Percentiles rank a stretch among this genome's conserved stretches.
phyloP scores from a whole-genome alignment of 2,329 filamentous ascomycete genomes.

The Fusarium piperis region DNA sequence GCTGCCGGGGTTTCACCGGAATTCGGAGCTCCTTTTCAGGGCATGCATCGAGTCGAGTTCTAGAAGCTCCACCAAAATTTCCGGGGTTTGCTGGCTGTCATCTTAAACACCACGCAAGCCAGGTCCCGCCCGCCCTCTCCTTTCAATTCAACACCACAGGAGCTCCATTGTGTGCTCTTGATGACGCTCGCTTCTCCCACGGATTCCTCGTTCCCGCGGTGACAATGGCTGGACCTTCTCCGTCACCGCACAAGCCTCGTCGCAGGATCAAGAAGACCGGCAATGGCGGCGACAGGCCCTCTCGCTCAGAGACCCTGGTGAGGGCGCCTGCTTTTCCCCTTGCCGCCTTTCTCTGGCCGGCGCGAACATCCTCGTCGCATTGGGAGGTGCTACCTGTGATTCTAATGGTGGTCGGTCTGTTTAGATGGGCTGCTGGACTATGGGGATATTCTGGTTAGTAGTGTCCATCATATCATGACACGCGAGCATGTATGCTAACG shows the following conservation, averaged over 20 bases:
- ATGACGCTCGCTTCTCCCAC: constrained; percentile 23
- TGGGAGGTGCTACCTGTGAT: constrained; percentile 91
- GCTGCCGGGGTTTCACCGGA: constrained; percentile 34
- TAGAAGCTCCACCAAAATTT: constrained; percentile 35
- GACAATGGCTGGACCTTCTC: constrained; percentile 63
- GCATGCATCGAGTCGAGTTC: neutral
- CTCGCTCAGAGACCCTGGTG: constrained; percentile 55
- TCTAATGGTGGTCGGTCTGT: constrained; percentile 89
- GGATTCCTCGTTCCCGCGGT: constrained; percentile 36
- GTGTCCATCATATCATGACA: neutral
- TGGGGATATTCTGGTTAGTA: constrained; percentile 91
- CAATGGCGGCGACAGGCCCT: constrained; percentile 49
- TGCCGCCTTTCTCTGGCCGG: constrained; percentile 93
- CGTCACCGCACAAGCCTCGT: constrained; percentile 68
- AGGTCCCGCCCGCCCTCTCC: constrained; percentile 19
- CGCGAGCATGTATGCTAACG: constrained; percentile 26
- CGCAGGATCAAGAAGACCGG: constrained; percentile 64
- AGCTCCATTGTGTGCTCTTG: constrained; percentile 20
- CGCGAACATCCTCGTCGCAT: constrained; percentile 83
- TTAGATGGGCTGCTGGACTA: constrained; percentile 89
- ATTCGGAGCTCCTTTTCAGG: constrained; percentile 36
- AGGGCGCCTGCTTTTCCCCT: constrained; percentile 84
- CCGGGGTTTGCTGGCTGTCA: constrained; percentile 24
- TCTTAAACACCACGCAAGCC: constrained; percentile 28
- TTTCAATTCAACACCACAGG: constrained; percentile 15